These are phyloP conservation scores for Eucalyptus sp. DNA, from an alignment of 345 rosid species.

Conservation along the genomic window DNA sequence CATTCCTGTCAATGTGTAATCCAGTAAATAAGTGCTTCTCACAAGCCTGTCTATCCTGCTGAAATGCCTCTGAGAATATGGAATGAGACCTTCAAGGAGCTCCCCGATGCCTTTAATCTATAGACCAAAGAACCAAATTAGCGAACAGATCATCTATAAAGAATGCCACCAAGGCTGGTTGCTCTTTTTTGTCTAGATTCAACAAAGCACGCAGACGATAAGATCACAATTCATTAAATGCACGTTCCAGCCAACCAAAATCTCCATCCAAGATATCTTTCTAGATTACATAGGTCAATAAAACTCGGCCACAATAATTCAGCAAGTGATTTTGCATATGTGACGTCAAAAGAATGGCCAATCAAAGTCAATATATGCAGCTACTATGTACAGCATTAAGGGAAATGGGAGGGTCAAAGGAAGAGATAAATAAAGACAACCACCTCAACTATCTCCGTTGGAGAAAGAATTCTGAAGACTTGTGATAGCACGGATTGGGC, in stretches of 20 bases:
- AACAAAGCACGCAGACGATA: not conserved
- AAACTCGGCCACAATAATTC: not conserved
- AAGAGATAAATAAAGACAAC: not conserved
- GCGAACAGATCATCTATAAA: not conserved
- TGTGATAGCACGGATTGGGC: conserved; percentile 73
- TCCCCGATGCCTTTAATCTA: conserved; percentile 78
- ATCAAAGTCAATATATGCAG: not conserved
- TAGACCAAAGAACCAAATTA: not conserved
- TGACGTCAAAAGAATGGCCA: not conserved
- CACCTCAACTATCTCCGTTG: conserved; percentile 75
- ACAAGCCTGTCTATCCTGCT: conserved; percentile 79
- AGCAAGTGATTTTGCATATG: not conserved
- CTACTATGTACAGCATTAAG: not conserved
- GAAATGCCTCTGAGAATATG: conserved; percentile 87
- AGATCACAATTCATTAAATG: not conserved
- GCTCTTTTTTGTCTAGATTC: not conserved
- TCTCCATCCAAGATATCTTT: not conserved
- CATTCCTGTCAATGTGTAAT: conserved; percentile 80
- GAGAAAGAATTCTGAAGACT: conserved; percentile 65
- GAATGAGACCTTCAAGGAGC: conserved; percentile 78
- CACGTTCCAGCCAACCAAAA: not conserved
- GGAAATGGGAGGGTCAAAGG: not conserved
- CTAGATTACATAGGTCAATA: not conserved
- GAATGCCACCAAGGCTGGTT: not conserved
- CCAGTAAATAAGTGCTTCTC: conserved; percentile 82